phyloP scores from a whole-genome alignment of 1,284 basidiomycete genomes.

The Rhodotorula glutinis region DNA sequence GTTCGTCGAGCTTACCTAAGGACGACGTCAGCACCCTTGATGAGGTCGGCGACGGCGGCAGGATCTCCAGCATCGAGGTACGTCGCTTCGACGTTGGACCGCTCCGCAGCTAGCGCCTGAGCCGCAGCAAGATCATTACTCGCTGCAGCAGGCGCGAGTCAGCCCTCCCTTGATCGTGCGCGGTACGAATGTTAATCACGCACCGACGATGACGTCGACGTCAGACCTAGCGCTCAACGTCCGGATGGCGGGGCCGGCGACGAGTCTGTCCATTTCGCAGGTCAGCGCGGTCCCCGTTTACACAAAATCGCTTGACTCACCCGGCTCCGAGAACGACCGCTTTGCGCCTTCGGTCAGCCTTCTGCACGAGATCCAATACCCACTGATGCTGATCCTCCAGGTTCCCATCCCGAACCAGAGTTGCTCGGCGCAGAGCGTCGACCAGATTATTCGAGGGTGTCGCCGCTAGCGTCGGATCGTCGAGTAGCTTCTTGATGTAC shows the following conservation, averaged over 20 bases:
- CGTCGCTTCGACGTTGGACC: slow-evolving; percentile 60
- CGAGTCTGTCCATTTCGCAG: slow-evolving; percentile 48
- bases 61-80: slow-evolving; percentile 63
- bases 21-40: slow-evolving; percentile 62
- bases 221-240: slow-evolving; percentile 52
- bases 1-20: slow-evolving; percentile 57
- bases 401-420: slow-evolving; percentile 62
- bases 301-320: slow-evolving; percentile 60
- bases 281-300: slow-evolving; percentile 62
- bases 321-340: slow-evolving; percentile 83
- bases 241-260: slow-evolving; percentile 40
- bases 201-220: slow-evolving; percentile 69
- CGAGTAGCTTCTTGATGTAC: slow-evolving; percentile 64
- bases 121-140: slow-evolving; percentile 69
- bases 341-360: slow-evolving; percentile 60
- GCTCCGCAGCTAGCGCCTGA: slow-evolving; percentile 55
- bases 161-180: background rate
- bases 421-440: slow-evolving; percentile 63
- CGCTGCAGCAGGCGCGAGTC: slow-evolving; percentile 53
- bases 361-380: slow-evolving; percentile 58
- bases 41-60: slow-evolving; percentile 56
- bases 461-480: slow-evolving; percentile 35
- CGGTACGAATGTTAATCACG: slow-evolving; percentile 45
- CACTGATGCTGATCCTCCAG: slow-evolving; percentile 60
- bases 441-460: slow-evolving; percentile 43